Evolutionary conservation across 129 eudicot genomes (phyloP).

Genomic region (Flaveria robusta): DNA sequence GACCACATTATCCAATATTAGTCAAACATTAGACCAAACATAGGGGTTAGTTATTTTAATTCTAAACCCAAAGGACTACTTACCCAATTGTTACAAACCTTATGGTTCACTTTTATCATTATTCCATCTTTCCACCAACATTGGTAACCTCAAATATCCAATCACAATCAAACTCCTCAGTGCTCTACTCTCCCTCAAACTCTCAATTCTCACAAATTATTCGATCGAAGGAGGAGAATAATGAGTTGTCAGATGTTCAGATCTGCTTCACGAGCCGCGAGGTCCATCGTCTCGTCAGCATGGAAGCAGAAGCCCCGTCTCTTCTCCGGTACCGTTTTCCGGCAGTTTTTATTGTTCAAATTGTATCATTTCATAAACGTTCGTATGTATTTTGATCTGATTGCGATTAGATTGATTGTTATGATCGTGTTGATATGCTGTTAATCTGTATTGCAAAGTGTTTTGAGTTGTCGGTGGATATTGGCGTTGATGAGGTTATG

Average conservation of each 20-base stretch:
- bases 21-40: neutral
- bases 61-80: slow-evolving; percentile 14
- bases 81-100: slow-evolving; percentile 8
- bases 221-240: slow-evolving; percentile 11
- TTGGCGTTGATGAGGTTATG: neutral
- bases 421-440: neutral
- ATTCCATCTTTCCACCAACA: neutral
- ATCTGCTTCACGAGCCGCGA: slow-evolving; percentile 72
- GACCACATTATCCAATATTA: neutral
- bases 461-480: neutral
- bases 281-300: slow-evolving; percentile 49
- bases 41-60: neutral
- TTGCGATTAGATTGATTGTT: slow-evolving; percentile 2
- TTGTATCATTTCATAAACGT: neutral
- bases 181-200: slow-evolving; percentile 25
- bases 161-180: slow-evolving; percentile 27
- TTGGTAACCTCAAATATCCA: slow-evolving; percentile 36
- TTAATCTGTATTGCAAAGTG: neutral
- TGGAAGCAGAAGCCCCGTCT: slow-evolving; percentile 60
- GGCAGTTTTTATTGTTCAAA: neutral
- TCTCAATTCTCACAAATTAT: slow-evolving; percentile 4
- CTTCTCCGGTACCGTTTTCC: slow-evolving; percentile 52
- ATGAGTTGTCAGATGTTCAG: slow-evolving; percentile 82
- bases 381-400: slow-evolving; percentile 19
- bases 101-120: slow-evolving; percentile 22